Base-by-base conservation (phyloP, 495 filamentous ascomycete genomes). In the Xylaria telfairii region DNA sequence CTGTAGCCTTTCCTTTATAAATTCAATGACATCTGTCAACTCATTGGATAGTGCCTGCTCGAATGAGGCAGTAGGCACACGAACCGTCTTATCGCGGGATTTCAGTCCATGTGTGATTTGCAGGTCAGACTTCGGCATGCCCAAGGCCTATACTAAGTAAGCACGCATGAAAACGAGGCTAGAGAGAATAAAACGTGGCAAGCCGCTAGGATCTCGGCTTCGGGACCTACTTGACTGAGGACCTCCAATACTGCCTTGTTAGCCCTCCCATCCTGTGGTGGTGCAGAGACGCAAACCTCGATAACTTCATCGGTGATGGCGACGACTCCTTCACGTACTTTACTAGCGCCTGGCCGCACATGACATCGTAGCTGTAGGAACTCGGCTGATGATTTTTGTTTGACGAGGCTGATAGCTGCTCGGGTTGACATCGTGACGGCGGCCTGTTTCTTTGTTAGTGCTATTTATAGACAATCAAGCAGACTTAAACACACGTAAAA, bases 291-390 rank as follows among this genome's bases (percentile, higher is more conserved):
- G 34, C 87, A 89, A 1, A 93, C 75, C 60, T 90, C 87, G 65
- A 92, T 83, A 13, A 79, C 78, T 8, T 88, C 84, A 1, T 85
- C 79, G 2, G 83, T 84, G 10, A 92, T 79, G 1, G 80, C 80
- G 13, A 80, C 77, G 28, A 92, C 82, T 3, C 90, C 89, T 71
- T 90, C 86, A 6, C 89, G 85, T 53, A 83, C 80, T n/a, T 86
- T 86, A 67, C 84, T 89, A 8, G 85, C 86, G n/a, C 88, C 88
- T 15, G 90, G 87, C 57, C 91, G 91, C 65, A 92, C 87, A 71
- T 87, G 86, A 78, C 90, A 92, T 34, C 83, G 82, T 61, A 87
- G 71, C 67, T 83, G 82, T 26, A 87, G 73, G 3, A 77, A 78
- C n/a, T 79, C 81, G 30, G 76, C 68, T 17, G 79, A 73, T 1